Conservation (phyloP, 768 basidiomycete species). For the Leccinum subgranulosum region DNA sequence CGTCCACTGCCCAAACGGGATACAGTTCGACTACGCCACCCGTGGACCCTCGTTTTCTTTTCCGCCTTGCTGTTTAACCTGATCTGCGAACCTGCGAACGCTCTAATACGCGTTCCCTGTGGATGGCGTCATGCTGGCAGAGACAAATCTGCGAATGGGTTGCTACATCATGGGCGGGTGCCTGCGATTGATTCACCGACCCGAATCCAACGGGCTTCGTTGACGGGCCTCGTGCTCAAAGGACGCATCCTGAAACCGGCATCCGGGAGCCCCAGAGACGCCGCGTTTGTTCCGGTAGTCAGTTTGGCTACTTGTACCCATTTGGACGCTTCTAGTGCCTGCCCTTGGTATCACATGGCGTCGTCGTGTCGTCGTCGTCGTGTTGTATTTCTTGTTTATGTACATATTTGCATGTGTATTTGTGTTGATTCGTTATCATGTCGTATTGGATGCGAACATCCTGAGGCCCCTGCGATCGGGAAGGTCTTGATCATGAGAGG, state of each 20-base stretch:
- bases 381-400: neutral
- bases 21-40: neutral
- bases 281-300: constrained; percentile 4
- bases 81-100: neutral
- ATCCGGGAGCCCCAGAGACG: neutral
- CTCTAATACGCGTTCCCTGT: neutral
- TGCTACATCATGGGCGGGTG: constrained; percentile 42
- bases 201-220: constrained; percentile 47
- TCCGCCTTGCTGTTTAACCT: neutral
- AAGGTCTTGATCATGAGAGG: neutral
- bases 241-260: constrained; percentile 13
- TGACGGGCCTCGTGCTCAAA: constrained; percentile 50
- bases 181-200: constrained; percentile 49
- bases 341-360: constrained; percentile 40
- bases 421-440: neutral
- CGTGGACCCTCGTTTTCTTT: neutral
- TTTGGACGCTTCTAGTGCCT: constrained; percentile 1
- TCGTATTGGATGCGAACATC: neutral
- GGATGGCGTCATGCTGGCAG: constrained; percentile 30
- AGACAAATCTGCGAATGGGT: constrained; percentile 58
- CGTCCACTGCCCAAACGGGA: constrained; percentile 1
- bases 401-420: neutral
- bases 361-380: neutral
- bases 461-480: neutral
- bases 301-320: neutral